Conservation (phyloP, 2,329 filamentous ascomycete species). For the Botrytis aclada region DNA sequence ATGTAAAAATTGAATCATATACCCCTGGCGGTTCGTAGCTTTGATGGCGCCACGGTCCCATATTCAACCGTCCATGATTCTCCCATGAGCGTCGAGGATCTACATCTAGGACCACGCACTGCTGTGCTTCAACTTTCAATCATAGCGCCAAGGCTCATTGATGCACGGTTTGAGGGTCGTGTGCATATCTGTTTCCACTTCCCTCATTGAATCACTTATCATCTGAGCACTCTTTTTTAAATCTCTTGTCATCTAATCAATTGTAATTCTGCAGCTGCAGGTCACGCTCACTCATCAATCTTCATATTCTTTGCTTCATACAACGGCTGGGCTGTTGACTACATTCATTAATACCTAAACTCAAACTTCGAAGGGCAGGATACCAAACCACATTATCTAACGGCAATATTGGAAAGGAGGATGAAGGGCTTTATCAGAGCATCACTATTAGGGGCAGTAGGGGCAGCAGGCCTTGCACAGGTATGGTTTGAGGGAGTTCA, state of each 20-base stretch:
- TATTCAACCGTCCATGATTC: conserved; percentile 24
- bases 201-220: conserved; percentile 20
- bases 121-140: conserved; percentile 26
- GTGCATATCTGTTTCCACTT: conserved; percentile 29
- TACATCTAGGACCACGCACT: conserved; percentile 24
- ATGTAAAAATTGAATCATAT: conserved; percentile 5
- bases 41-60: conserved; percentile 27
- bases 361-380: not conserved
- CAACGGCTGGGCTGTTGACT: conserved; percentile 35
- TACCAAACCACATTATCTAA: not conserved
- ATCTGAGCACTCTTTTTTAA: conserved; percentile 23
- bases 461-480: conserved; percentile 27
- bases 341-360: conserved; percentile 24
- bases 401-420: not conserved
- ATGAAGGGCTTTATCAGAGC: conserved; percentile 31
- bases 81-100: conserved; percentile 20
- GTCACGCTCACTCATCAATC: conserved; percentile 31
- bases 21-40: conserved; percentile 15
- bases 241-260: conserved; percentile 23
- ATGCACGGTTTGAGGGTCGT: conserved; percentile 29
- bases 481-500: conserved; percentile 17
- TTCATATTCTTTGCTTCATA: conserved; percentile 28
- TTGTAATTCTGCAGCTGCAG: conserved; percentile 33
- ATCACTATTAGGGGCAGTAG: conserved; percentile 27
- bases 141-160: conserved; percentile 25